Evolutionary conservation across 2,329 filamentous ascomycete genomes (phyloP).

Genomic region (Trichoderma guizhouense): DNA sequence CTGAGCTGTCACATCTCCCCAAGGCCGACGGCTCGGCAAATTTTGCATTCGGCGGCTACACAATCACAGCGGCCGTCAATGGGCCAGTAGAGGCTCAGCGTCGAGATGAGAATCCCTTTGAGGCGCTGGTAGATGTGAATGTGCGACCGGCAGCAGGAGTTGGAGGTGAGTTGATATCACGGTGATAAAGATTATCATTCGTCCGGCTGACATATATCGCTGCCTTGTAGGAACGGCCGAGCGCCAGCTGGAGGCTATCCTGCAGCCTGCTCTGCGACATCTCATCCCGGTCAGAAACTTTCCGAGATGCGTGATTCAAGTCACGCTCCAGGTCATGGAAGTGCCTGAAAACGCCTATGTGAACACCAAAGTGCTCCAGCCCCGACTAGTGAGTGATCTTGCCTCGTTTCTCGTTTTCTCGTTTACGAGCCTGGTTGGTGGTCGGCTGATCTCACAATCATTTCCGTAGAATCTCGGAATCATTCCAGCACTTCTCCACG

Average conservation of each 20-base stretch:
- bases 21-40: constrained; percentile 78
- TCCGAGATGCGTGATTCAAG: constrained; percentile 73
- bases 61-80: constrained; percentile 81
- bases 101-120: constrained; percentile 86
- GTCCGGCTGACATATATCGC: not conserved
- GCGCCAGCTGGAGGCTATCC: constrained; percentile 74
- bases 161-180: constrained; percentile 53
- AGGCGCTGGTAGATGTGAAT: constrained; percentile 85
- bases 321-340: constrained; percentile 73
- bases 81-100: constrained; percentile 87
- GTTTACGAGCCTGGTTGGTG: not conserved
- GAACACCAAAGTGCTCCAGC: constrained; percentile 57
- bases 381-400: constrained; percentile 52
- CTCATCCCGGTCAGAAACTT: constrained; percentile 73
- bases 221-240: constrained; percentile 59
- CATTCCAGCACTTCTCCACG: constrained; percentile 78
- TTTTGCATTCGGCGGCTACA: constrained; percentile 72
- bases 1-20: constrained; percentile 56
- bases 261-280: constrained; percentile 69
- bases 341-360: constrained; percentile 65
- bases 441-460: constrained; percentile 17
- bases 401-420: not conserved
- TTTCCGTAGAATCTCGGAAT: constrained; percentile 65
- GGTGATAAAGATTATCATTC: not conserved
- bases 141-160: constrained; percentile 82